phyloP scores from a whole-genome alignment of 768 basidiomycete species.

The Butyriboletus loyo region DNA sequence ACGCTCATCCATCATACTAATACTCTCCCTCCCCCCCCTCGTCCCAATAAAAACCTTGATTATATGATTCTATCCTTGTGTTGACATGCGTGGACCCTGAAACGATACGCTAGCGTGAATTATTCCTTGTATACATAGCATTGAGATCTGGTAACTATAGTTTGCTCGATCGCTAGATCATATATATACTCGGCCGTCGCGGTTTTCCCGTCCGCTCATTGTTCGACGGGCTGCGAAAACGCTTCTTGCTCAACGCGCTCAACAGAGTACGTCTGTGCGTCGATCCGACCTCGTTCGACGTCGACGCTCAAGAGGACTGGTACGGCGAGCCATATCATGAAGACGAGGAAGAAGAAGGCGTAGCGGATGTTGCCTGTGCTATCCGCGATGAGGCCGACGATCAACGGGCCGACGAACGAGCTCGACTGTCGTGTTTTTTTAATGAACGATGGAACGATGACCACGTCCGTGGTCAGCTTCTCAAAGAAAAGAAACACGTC shows the following conservation, averaged over 20 bases:
- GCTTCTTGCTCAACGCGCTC: slow-evolving; percentile 1
- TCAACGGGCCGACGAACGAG: slow-evolving; percentile 86
- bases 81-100: neutral
- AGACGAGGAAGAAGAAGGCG: slow-evolving; percentile 82
- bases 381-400: slow-evolving; percentile 87
- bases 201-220: neutral
- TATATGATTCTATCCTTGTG: neutral
- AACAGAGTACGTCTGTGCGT: slow-evolving; percentile 40
- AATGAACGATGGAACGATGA: no score
- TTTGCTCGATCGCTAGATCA: neutral
- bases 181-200: neutral
- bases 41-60: neutral
- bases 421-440: slow-evolving; percentile 56
- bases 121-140: neutral
- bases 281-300: slow-evolving; percentile 57
- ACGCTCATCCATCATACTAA: neutral
- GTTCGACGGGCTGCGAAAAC: neutral
- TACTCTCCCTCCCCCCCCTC: neutral
- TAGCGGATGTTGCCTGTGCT: slow-evolving; percentile 88
- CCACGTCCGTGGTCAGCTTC: neutral
- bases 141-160: neutral
- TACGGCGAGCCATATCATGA: slow-evolving; percentile 78
- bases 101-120: neutral
- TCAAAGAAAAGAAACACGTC: neutral
- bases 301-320: slow-evolving; percentile 74